Base-by-base conservation (phyloP, 139 green algal genomes). In the Volvox reticuliferus region DNA sequence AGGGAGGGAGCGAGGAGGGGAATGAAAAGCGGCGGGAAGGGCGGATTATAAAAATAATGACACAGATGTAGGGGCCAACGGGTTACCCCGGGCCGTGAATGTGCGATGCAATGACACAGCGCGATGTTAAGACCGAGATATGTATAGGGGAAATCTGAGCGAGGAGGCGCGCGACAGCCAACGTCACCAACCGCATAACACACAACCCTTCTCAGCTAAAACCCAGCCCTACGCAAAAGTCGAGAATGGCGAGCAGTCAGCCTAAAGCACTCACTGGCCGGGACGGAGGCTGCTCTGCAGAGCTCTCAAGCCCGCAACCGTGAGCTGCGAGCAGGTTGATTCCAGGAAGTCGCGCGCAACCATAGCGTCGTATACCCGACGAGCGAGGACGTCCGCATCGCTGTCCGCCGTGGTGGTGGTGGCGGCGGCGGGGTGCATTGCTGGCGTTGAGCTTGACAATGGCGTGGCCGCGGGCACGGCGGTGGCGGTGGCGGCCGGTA, bases 291-390 rank as follows among this genome's bases (percentile, higher is more conserved):
- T 78, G 18, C 93, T 79, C 21, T 90, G 87, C 75, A 99, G 93
- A 21, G 67, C 69, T 21, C 13, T 28, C 63, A 99, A 93, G 24
- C 98, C 98, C 75, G 94, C 87, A 16, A 92, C 83, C 0, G 98
- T 99, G 30, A 99, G 95, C 95, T 99, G 98, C 61, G 79, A 97
- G 91, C 95, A 95, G 68, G 91, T 96, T 32, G 62, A 28, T 22
- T 98, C 95, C 90, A 99, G 89, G 86, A 99, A 99, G 22, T 95
- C 93, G n/a, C 92, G 91, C 9, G 95, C 77, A 14, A 93, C 89
- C 68, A 89, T 62, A 9, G 69, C 88, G n/a, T 86, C 88, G 44
- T 92, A 86, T 20, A 73, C 75, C 6, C 81, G 81, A 24, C 77
- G 35, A 17, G 82, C 89, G 32, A 86, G n/a, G 9, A 37, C 32